Percentiles rank a stretch among this genome's conserved stretches.
Conservation (phyloP, 768 basidiomycete species). For the Mycena belliarum region DNA sequence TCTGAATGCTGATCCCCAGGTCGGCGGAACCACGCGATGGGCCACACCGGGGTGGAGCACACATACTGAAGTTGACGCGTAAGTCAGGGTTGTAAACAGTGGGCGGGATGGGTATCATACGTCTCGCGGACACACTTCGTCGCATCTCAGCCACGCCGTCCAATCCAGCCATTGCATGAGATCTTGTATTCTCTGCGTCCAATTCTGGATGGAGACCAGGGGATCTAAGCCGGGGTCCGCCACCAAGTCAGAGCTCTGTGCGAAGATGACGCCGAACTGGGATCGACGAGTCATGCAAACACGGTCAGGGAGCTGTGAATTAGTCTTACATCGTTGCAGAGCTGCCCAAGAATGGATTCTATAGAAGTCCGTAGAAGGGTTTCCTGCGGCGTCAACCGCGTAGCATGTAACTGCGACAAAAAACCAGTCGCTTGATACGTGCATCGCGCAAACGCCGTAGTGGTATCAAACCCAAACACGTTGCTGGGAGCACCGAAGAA, state of each 20-base stretch:
- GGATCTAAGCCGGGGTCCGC: neutral
- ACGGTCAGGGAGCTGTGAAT: too few species aligned
- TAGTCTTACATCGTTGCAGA: slow-evolving; percentile 19
- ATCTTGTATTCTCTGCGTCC: slow-evolving; percentile 9
- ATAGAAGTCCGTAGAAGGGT: slow-evolving; percentile 13
- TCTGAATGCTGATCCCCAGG: slow-evolving; percentile 1
- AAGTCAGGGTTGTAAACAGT: neutral
- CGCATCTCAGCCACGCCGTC: slow-evolving; percentile 22
- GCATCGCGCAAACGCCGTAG: slow-evolving; percentile 22
- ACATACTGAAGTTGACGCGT: slow-evolving; percentile 10
- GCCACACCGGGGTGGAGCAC: slow-evolving; percentile 25
- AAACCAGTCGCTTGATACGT: slow-evolving; percentile 20
- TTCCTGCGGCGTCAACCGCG: slow-evolving; percentile 20
- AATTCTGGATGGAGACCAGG: slow-evolving; percentile 1
- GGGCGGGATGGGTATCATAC: slow-evolving; percentile 3
- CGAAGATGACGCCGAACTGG: slow-evolving; percentile 23
- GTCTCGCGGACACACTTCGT: slow-evolving; percentile 21
- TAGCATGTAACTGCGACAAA: slow-evolving; percentile 6
- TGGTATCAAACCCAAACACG: neutral
- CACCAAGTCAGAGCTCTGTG: slow-evolving; percentile 17
- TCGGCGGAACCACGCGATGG: slow-evolving; percentile 19
- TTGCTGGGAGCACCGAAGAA: slow-evolving; percentile 16
- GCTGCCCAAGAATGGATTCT: slow-evolving; percentile 19
- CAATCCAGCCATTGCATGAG: slow-evolving; percentile 24
- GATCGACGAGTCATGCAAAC: neutral